These are phyloP conservation scores for Coemansia sp. DNA, from an alignment of 192 early-diverging fungal genomes.

Conservation along the genomic window DNA sequence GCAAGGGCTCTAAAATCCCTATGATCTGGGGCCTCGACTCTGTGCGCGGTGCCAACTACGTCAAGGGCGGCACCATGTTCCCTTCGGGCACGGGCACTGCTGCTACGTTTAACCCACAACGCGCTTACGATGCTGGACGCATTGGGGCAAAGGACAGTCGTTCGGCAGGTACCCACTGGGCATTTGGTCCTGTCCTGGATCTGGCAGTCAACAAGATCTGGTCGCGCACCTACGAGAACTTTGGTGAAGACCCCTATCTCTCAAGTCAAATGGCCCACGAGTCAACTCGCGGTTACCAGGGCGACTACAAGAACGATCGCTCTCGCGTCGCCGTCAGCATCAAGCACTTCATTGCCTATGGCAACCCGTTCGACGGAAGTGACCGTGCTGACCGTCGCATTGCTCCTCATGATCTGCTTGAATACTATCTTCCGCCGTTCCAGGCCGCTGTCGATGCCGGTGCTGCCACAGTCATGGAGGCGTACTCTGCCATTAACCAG, in stretches of 20 bases:
- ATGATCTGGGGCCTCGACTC: constrained; percentile 69
- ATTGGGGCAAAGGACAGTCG: constrained; percentile 67
- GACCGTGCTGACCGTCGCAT: constrained; percentile 49
- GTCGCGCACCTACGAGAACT: constrained; percentile 61
- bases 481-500: constrained; percentile 64
- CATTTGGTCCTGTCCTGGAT: constrained; percentile 64
- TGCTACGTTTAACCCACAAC: constrained; percentile 62
- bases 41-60: constrained; percentile 68
- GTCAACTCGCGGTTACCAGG: constrained; percentile 63
- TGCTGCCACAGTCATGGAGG: constrained; percentile 65
- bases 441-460: constrained; percentile 62
- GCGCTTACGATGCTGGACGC: constrained; percentile 60
- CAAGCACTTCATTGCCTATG: constrained; percentile 72
- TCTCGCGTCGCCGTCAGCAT: constrained; percentile 64
- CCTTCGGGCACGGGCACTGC: constrained; percentile 62
- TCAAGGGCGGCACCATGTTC: constrained; percentile 62
- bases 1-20: constrained; percentile 54
- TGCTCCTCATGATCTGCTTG: constrained; percentile 59
- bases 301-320: constrained; percentile 66
- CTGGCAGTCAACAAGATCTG: constrained; percentile 62
- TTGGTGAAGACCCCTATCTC: constrained; percentile 66
- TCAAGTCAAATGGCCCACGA: constrained; percentile 57
- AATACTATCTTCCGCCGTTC: constrained; percentile 67
- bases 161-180: constrained; percentile 65
- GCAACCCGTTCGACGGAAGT: constrained; percentile 56